Base-by-base conservation (phyloP, 2,329 filamentous ascomycete species). In the Paradendryphiella salina region DNA sequence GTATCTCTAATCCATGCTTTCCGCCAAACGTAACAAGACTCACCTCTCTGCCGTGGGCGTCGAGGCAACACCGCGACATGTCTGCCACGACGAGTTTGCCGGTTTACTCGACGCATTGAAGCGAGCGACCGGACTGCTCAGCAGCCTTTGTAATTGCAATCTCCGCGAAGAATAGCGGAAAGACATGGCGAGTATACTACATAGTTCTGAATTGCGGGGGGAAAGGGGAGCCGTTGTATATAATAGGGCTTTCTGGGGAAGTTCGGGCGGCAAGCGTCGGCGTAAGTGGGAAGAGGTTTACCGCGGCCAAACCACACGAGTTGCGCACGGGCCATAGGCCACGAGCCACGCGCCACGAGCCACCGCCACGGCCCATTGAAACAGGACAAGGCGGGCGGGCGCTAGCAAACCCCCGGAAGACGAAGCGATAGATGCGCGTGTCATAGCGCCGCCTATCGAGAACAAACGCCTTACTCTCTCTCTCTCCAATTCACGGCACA, bases 31-130 rank as follows among this genome's bases (percentile, higher is more conserved):
- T 6, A 7, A 21, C 6, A 18, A 38, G n/a, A 63, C 77, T 57
- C 75, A 85, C 83, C 77, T 79, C 66, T 86, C 83, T 50, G 83
- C 82, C 36, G 79, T 82, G 33, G 80, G 80, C 38, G 77, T 76
- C 57, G 84, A 82, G 17, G 82, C 83, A 46, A 85, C 77, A 26
- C 80, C 79, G 52, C 76, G 77, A 77, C 79, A 82, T 76, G 78
- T 71, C 67, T 70, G 65, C 67, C 64, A 67, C 23, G 58, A 54
- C 29, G 60, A 41, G 13, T 44, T 47, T 11, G 39, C 20, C 20
- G 56, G 47, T 42, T 47, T 58, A 29, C 56, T 53, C 2, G 56
- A 39, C 34, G 56, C 61, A 61, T 63, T 62, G 52, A 50, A 23
- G 29, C 58, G 56, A 13, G 49, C 15, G 2, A 52, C 49, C 2